phyloP scores from a whole-genome alignment of 164 flowering plant genomes.

The grape (Vitis vinifera) region ASM3070453v1 NC_081810.1:7918001-7918500 shows the following conservation, averaged over 20 bases:
- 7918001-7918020: too few relatives aligned
- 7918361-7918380: constrained; percentile 74
- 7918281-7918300: constrained; percentile 73
- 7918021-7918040: too few relatives aligned
- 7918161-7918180: too few relatives aligned
- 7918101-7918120: too few relatives aligned
- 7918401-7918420: constrained; percentile 86
- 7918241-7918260: neutral
- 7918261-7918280: constrained; percentile 39
- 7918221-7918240: too few relatives aligned
- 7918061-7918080: too few relatives aligned
- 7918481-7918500: neutral
- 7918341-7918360: constrained; percentile 87
- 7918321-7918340: constrained; percentile 82
- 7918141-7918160: too few relatives aligned
- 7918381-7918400: constrained; percentile 82
- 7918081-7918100: too few relatives aligned
- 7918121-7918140: too few relatives aligned
- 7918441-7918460: constrained; percentile 32
- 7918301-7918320: constrained; percentile 77
- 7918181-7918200: too few relatives aligned
- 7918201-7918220: too few relatives aligned
- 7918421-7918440: constrained; percentile 89
- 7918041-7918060: too few relatives aligned
- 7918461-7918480: neutral